Conservation (phyloP, 768 basidiomycete species). For the Suillus brevipes region DNA sequence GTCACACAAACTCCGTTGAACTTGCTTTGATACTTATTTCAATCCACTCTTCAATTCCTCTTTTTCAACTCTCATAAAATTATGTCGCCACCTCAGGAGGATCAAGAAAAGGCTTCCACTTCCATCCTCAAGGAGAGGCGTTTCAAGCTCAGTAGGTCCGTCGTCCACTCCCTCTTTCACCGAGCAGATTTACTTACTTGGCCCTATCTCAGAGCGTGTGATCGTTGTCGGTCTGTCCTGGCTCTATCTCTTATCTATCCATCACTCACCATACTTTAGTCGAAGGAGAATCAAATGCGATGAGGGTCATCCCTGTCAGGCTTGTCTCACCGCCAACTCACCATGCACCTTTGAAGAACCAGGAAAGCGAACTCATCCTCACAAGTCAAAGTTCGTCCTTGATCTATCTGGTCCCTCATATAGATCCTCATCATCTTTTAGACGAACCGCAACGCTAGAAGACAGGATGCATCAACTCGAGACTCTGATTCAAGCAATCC, state of each 20-base stretch:
- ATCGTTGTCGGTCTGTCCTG: slow-evolving; percentile 79
- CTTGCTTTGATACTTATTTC: slow-evolving; percentile 30
- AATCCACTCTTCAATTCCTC: neutral
- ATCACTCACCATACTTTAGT: slow-evolving; percentile 35
- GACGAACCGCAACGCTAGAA: slow-evolving; percentile 80
- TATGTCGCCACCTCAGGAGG: slow-evolving; percentile 35
- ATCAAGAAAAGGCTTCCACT: slow-evolving; percentile 46
- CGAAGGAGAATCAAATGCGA: slow-evolving; percentile 86
- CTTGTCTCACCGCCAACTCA: slow-evolving; percentile 80
- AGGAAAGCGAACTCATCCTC: slow-evolving; percentile 81
- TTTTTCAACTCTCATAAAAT: slow-evolving; percentile 15
- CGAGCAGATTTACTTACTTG: slow-evolving; percentile 9
- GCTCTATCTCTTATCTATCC: neutral
- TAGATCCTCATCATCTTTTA: slow-evolving; percentile 25
- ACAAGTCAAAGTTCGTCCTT: slow-evolving; percentile 78
- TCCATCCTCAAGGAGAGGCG: slow-evolving; percentile 74
- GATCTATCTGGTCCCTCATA: slow-evolving; percentile 11
- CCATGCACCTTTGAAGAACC: slow-evolving; percentile 87
- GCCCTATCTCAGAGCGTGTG: slow-evolving; percentile 64
- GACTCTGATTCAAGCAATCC: slow-evolving; percentile 81
- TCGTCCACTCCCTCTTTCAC: slow-evolving; percentile 5
- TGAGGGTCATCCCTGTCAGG: slow-evolving; percentile 87
- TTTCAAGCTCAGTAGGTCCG: slow-evolving; percentile 85
- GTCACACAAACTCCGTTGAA: slow-evolving; percentile 11
- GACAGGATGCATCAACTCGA: slow-evolving; percentile 89